Evolutionary conservation across 2,329 filamentous ascomycete genomes (phyloP).

Genomic region (Salinomyces thailandicus): DNA sequence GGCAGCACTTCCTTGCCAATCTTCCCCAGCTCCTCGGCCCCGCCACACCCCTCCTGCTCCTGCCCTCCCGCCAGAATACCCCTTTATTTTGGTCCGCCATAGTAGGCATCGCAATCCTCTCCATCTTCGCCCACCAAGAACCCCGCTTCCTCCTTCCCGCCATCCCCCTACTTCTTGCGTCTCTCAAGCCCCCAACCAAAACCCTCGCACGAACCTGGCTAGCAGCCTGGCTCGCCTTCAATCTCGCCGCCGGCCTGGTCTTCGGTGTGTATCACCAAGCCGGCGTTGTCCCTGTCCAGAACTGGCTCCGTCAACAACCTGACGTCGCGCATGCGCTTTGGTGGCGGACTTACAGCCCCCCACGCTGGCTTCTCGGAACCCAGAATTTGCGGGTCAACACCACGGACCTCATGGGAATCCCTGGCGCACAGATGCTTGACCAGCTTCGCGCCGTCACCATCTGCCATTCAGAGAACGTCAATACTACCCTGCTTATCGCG

Average conservation of each 20-base stretch:
- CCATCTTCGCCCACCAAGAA: slow-evolving; percentile 68
- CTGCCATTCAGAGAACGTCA: slow-evolving; percentile 48
- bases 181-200: slow-evolving; percentile 52
- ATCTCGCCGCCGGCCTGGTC: slow-evolving; percentile 48
- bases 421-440: neutral
- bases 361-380: slow-evolving; percentile 67
- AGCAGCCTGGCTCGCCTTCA: slow-evolving; percentile 40
- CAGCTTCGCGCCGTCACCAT: neutral
- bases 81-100: slow-evolving; percentile 65
- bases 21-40: slow-evolving; percentile 44
- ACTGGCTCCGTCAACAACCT: slow-evolving; percentile 60
- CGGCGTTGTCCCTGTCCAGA: slow-evolving; percentile 64
- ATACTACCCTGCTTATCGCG: slow-evolving; percentile 47
- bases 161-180: slow-evolving; percentile 66
- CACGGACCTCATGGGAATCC: slow-evolving; percentile 62
- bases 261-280: slow-evolving; percentile 81
- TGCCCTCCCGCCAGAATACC: slow-evolving; percentile 45
- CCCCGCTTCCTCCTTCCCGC: slow-evolving; percentile 67
- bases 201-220: slow-evolving; percentile 43
- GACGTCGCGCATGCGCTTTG: slow-evolving; percentile 56
- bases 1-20: slow-evolving; percentile 42
- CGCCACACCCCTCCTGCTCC: slow-evolving; percentile 37
- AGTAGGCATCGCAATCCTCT: slow-evolving; percentile 59
- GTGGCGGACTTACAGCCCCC: slow-evolving; percentile 82
- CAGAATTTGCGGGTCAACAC: slow-evolving; percentile 63